Conservation (phyloP, 495 filamentous ascomycete species). For the Geopyxis carbonaria region DNA sequence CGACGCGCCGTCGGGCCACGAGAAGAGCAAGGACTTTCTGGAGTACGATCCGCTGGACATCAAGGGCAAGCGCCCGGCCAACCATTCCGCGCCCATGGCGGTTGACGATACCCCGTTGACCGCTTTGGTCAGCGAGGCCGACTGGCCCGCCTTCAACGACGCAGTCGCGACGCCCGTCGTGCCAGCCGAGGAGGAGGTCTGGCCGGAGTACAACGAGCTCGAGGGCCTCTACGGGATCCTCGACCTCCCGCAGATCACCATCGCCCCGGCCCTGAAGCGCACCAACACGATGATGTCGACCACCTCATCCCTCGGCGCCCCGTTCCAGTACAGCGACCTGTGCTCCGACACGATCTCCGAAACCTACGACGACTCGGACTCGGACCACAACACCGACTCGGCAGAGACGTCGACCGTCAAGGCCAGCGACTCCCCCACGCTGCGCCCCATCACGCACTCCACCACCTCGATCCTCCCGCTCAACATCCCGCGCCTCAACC, state of each 20-base stretch:
- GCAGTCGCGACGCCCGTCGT: not conserved
- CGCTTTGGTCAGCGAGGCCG: conserved; percentile 2
- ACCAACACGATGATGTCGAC: conserved; percentile 13
- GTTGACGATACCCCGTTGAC: conserved; percentile 11
- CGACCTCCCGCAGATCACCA: not conserved
- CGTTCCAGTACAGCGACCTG: conserved; percentile 23
- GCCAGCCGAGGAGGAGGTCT: conserved; percentile 63
- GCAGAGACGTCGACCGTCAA: not conserved
- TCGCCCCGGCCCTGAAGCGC: not conserved
- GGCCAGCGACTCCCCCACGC: not conserved
- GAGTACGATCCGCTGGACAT: conserved; percentile 19
- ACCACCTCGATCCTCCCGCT: no score
- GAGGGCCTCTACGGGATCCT: conserved; percentile 6
- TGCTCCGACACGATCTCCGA: conserved; percentile 4
- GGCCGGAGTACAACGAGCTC: conserved; percentile 85
- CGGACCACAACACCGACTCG: not conserved
- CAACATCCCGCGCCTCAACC: not conserved
- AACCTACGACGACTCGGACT: not conserved
- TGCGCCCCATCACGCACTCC: not conserved
- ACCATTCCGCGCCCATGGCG: conserved; percentile 1
- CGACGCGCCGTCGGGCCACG: conserved; percentile 3
- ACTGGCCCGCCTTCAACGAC: conserved; percentile 12
- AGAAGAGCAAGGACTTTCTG: not conserved
- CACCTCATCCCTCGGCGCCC: conserved; percentile 24
- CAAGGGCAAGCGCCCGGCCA: not conserved